phyloP scores from a whole-genome alignment of 2,329 filamentous ascomycete species.

The Epichloe sibirici region DNA sequence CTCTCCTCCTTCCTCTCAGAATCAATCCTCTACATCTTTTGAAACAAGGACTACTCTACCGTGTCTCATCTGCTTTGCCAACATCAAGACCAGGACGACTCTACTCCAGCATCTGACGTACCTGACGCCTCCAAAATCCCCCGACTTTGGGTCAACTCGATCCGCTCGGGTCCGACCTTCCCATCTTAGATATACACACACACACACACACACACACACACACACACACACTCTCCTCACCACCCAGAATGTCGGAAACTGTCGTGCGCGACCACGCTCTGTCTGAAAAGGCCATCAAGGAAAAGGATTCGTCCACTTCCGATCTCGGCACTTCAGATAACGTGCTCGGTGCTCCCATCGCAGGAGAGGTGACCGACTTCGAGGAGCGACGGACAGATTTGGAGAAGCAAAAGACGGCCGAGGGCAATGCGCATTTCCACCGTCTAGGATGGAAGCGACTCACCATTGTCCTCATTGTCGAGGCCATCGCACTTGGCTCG shows the following conservation, averaged over 20 bases:
- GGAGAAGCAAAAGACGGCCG: conserved; percentile 33
- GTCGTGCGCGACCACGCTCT: conserved; percentile 5
- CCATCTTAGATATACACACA: too few relatives aligned
- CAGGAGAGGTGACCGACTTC: conserved; percentile 26
- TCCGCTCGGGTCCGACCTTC: too few relatives aligned
- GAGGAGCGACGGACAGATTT: conserved; percentile 24
- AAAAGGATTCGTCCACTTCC: conserved; percentile 5
- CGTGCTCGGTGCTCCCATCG: conserved; percentile 15
- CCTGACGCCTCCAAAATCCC: too few relatives aligned
- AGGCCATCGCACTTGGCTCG: conserved; percentile 42
- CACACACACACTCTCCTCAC: neutral
- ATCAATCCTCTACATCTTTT: neutral
- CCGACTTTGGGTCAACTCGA: too few relatives aligned
- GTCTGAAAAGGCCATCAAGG: neutral
- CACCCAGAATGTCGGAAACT: conserved; percentile 3
- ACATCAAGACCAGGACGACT: neutral
- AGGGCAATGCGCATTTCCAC: conserved; percentile 37
- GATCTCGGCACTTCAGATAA: conserved; percentile 11
- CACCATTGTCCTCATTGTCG: conserved; percentile 42
- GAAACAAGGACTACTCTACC: neutral
- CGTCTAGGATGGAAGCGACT: conserved; percentile 45
- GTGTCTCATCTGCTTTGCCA: neutral
- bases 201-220: too few relatives aligned
- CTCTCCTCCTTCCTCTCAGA: neutral
- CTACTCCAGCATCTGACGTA: too few relatives aligned